Evolutionary conservation across 2,329 filamentous ascomycete genomes (phyloP).

Genomic region (Penicillium glabrum): DNA sequence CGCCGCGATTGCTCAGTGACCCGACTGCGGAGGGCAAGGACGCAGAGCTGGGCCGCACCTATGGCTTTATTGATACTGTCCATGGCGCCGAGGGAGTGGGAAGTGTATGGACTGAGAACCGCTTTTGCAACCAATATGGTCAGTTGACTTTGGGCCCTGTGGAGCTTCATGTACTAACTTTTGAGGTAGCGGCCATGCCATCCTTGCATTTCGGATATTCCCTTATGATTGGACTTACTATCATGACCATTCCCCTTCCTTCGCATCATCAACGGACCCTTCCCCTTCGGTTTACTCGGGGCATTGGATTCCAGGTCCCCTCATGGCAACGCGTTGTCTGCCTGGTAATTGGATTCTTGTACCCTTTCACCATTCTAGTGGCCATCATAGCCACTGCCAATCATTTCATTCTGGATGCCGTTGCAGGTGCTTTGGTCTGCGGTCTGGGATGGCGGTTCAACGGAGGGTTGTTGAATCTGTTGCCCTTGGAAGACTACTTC

Average conservation of each 20-base stretch:
- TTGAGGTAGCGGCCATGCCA: constrained; percentile 64
- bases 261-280: constrained; percentile 51
- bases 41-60: constrained; percentile 60
- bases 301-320: constrained; percentile 41
- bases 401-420: constrained; percentile 70
- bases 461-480: constrained; percentile 59
- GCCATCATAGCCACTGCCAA: constrained; percentile 72
- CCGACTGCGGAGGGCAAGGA: constrained; percentile 54
- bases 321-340: constrained; percentile 54
- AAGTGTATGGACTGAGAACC: constrained; percentile 71
- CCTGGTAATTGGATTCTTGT: constrained; percentile 57
- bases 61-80: constrained; percentile 60
- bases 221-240: constrained; percentile 68
- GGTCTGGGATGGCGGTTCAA: constrained; percentile 62
- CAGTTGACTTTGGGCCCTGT: constrained; percentile 24
- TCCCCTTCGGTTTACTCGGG: constrained; percentile 32
- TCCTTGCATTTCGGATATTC: constrained; percentile 75
- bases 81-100: constrained; percentile 59
- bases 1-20: constrained; percentile 57
- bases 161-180: not conserved
- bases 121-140: constrained; percentile 75
- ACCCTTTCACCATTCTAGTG: constrained; percentile 64
- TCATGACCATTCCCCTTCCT: constrained; percentile 64
- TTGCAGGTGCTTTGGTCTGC: constrained; percentile 67
- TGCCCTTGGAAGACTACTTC: constrained; percentile 68